phyloP scores from a whole-genome alignment of 2,329 filamentous ascomycete genomes.

The Colletotrichum aenigma region DNA sequence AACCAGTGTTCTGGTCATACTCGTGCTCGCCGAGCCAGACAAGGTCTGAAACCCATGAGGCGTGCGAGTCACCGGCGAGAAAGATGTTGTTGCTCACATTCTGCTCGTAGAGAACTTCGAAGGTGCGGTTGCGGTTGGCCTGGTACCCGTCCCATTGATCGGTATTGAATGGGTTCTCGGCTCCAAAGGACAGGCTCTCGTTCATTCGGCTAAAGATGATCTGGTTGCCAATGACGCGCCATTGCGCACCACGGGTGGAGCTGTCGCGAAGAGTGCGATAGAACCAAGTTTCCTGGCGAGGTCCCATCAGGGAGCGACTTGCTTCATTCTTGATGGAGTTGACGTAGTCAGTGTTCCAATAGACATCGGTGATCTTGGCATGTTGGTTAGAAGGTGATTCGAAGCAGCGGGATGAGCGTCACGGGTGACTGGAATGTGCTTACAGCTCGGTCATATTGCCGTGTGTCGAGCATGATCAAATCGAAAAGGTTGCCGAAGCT shows the following conservation, averaged over 20 bases:
- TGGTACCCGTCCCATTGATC: constrained; percentile 65
- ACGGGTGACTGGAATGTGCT: neutral
- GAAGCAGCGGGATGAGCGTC: neutral
- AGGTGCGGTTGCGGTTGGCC: constrained; percentile 73
- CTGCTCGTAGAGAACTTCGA: constrained; percentile 69
- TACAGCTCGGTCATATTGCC: constrained; percentile 64
- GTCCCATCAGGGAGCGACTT: constrained; percentile 72
- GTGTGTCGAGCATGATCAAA: constrained; percentile 71
- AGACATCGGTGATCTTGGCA: constrained; percentile 37
- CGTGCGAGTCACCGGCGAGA: constrained; percentile 73
- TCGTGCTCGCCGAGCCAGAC: constrained; percentile 59
- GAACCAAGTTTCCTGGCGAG: constrained; percentile 77
- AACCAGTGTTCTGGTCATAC: constrained; percentile 58
- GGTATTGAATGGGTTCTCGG: constrained; percentile 50
- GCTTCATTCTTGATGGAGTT: constrained; percentile 68
- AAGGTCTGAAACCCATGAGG: constrained; percentile 66
- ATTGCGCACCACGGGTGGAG: constrained; percentile 67
- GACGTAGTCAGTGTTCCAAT: constrained; percentile 66
- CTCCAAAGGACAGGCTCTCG: constrained; percentile 28
- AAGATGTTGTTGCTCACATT: constrained; percentile 76
- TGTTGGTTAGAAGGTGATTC: neutral
- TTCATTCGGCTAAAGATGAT: constrained; percentile 62
- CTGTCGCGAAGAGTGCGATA: constrained; percentile 64
- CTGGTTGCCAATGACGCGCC: constrained; percentile 75
- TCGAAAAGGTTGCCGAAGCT: constrained; percentile 69